Percentiles rank a stretch among this genome's conserved stretches.
Evolutionary conservation across 1,139 yeast genomes (phyloP).

Genomic region (Casaregolazyma lundiana): DNA sequence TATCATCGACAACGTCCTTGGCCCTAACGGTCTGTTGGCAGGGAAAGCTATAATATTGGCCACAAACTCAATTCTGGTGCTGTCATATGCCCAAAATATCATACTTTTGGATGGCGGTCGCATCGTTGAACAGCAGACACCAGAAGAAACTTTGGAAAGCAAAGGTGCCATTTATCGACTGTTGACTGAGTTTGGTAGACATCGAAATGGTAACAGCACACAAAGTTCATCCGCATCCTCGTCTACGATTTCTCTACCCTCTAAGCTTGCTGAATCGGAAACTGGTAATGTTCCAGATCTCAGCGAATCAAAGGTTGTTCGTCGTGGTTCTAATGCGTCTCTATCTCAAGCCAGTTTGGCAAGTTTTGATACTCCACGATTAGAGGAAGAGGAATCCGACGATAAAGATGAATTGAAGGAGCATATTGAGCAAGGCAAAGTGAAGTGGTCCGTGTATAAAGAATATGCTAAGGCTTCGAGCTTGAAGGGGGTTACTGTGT

Average conservation of each 20-base stretch:
- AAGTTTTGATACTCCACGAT: constrained; percentile 41
- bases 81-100: constrained; percentile 70
- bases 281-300: not conserved
- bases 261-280: constrained; percentile 4
- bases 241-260: constrained; percentile 13
- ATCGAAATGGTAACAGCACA: constrained; percentile 17
- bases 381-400: constrained; percentile 28
- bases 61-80: constrained; percentile 82
- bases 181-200: constrained; percentile 71
- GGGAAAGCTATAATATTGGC: constrained; percentile 78
- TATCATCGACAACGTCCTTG: constrained; percentile 70
- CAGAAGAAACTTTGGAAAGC: constrained; percentile 51
- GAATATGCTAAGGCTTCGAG: constrained; percentile 89
- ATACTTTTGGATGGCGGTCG: constrained; percentile 72
- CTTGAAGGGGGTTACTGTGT: constrained; percentile 57
- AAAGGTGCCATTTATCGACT: constrained; percentile 56
- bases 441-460: constrained; percentile 79
- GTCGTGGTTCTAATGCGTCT: constrained; percentile 39
- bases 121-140: constrained; percentile 73
- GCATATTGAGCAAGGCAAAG: constrained; percentile 89
- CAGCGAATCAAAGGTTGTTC: constrained; percentile 2
- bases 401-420: constrained; percentile 42
- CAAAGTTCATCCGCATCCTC: constrained; percentile 9
- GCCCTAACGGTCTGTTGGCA: constrained; percentile 72
- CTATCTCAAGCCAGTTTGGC: constrained; percentile 71